Evolutionary conservation across 352 stramenopile genomes (phyloP), one percentile per base, ranked within the genome.

Genomic region (Phytophthora foliorum): DNA sequence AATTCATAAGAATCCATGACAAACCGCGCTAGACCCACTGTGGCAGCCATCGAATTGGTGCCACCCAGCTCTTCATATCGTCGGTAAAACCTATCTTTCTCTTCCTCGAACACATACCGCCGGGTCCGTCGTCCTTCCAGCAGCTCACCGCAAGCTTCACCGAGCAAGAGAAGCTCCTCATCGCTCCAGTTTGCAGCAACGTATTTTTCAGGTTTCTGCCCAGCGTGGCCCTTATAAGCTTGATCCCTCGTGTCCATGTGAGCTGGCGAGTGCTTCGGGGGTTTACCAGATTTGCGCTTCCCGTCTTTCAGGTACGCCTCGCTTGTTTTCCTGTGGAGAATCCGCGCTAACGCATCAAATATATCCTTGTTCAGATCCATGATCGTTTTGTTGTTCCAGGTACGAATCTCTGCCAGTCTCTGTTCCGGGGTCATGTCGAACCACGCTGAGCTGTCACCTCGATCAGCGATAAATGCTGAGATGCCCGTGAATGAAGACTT

Each of bases 1-100:
- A 82, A 82, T 50, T 82, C 75, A 45, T 78, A 82, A 55, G 75
- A 82, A 45, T 82, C 75, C 46, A 82, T 57, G 22, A 82, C 51
- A 36, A 73, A 78, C 17, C 75, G 48, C 6, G 75, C 75, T 6
- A 78, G 62, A 2, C 67, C 57, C 29, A 82, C 65, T 5, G 69
- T 57, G 0, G 62, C 67, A n/a, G n/a, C 39, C 19, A 74, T 16
- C 14, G 71, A 69, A 42, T 79, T 79, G 1, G 21, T 65, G 14
- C 75, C 75, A 7, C 72, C 71, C 19, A 82, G 53, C 11, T 80
- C 63, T 55, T 77, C 62, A 45, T 82, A 82, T 7, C 61, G 56
- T 53, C 73, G 66, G 32, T 56, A 82, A 50, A 82, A 74, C 1
- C 63, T 51, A 25, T 82, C 70, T 41, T 80, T 80, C 27, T 82